These are phyloP conservation scores for Phytophthora sojae DNA, from an alignment of 352 stramenopile species.

Conservation along the genomic window DNA sequence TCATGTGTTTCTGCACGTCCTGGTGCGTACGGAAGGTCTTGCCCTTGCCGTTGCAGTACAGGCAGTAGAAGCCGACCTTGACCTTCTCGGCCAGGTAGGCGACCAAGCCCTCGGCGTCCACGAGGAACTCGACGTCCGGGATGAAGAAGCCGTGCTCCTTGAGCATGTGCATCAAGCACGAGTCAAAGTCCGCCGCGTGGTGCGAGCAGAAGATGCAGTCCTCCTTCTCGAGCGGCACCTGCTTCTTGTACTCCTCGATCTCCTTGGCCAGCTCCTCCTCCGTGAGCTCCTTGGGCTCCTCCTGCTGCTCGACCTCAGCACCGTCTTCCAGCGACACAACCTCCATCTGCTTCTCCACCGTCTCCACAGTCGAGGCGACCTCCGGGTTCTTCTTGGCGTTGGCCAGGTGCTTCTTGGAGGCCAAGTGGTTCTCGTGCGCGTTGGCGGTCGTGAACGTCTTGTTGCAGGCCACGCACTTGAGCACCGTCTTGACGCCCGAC, in stretches of 20 bases:
- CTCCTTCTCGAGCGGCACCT: conserved; percentile 72
- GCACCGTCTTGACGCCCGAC: conserved; percentile 70
- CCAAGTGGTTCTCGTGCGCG: conserved; percentile 86
- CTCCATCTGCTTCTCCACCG: conserved; percentile 75
- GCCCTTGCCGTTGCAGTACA: conserved; percentile 95
- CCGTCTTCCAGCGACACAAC: conserved; percentile 41
- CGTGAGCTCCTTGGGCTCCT: conserved; percentile 46
- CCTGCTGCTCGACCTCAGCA: conserved; percentile 1
- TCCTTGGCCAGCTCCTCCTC: conserved; percentile 69
- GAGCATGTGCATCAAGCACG: conserved; percentile 91
- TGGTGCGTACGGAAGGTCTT: conserved; percentile 90
- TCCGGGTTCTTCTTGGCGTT: conserved; percentile 82
- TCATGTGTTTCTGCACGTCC: conserved; percentile 97
- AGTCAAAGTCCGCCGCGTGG: conserved; percentile 66
- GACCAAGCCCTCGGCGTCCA: conserved; percentile 91
- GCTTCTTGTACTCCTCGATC: conserved; percentile 83
- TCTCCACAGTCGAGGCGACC: conserved; percentile 55
- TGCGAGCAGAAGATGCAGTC: conserved; percentile 89
- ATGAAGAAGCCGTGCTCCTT: conserved; percentile 96
- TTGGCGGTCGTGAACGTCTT: conserved; percentile 88
- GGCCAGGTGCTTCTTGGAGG: conserved; percentile 85
- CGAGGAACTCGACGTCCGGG: conserved; percentile 93
- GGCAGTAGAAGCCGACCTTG: conserved; percentile 94
- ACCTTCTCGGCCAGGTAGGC: conserved; percentile 96
- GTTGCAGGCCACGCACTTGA: conserved; percentile 88